These are phyloP conservation scores for Xylaria intraflava DNA, from an alignment of 495 filamentous ascomycete genomes.

Conservation along the genomic window DNA sequence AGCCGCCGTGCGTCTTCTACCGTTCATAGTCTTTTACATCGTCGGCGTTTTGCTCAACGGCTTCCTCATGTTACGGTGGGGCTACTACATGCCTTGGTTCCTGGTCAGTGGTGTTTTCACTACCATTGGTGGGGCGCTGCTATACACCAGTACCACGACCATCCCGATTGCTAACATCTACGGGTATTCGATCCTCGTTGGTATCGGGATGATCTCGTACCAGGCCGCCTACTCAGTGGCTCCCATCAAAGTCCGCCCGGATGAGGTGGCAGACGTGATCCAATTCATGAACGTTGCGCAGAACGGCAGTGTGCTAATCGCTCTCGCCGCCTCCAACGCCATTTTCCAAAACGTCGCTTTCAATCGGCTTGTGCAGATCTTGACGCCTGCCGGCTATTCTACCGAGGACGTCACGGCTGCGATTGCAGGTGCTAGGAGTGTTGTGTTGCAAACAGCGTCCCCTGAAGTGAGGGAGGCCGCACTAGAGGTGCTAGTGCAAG, in stretches of 20 bases:
- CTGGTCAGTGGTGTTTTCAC: slow-evolving; percentile 38
- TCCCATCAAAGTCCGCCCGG: slow-evolving; percentile 34
- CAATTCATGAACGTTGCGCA: slow-evolving; percentile 50
- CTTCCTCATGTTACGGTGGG: slow-evolving; percentile 36
- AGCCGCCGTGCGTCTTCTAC: slow-evolving; percentile 41
- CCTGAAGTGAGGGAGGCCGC: slow-evolving; percentile 25
- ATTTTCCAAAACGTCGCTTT: slow-evolving; percentile 45
- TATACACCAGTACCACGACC: slow-evolving; percentile 36
- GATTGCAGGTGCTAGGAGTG: slow-evolving; percentile 36
- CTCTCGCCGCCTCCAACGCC: slow-evolving; percentile 46
- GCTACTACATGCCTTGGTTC: slow-evolving; percentile 55
- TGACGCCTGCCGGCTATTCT: slow-evolving; percentile 26
- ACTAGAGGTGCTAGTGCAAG: slow-evolving; percentile 37
- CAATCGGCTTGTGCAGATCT: slow-evolving; percentile 18
- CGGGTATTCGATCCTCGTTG: slow-evolving; percentile 44
- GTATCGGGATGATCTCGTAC: slow-evolving; percentile 42
- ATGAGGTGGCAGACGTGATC: slow-evolving; percentile 33
- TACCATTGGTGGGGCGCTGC: slow-evolving; percentile 40
- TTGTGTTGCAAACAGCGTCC: slow-evolving; percentile 28
- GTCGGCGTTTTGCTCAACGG: slow-evolving; percentile 36
- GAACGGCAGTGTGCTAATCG: slow-evolving; percentile 41
- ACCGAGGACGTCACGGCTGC: slow-evolving; percentile 32
- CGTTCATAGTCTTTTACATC: slow-evolving; percentile 45
- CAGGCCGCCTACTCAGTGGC: slow-evolving; percentile 48
- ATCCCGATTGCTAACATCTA: slow-evolving; percentile 36